Percentiles rank a stretch among this genome's conserved stretches.
Conservation (phyloP, 1,139 yeast species). For the Taphrina flavorubra region DNA sequence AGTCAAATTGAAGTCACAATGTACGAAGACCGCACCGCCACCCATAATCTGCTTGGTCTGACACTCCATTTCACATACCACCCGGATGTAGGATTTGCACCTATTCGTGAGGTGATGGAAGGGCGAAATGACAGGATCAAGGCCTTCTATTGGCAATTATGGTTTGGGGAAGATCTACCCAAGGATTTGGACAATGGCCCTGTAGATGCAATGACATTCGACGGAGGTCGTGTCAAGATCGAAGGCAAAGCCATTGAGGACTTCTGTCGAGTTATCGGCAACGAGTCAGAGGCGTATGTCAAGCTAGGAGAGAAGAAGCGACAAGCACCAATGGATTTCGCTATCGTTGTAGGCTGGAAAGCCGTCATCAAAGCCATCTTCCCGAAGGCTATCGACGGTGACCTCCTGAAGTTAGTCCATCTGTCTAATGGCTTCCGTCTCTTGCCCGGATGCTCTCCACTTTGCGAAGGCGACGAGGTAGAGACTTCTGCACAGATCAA, state of each 20-base stretch:
- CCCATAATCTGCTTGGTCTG: constrained; percentile 67
- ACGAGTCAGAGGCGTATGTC: constrained; percentile 94
- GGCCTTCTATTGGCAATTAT: constrained; percentile 94
- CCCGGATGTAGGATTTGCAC: constrained; percentile 90
- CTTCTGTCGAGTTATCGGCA: constrained; percentile 96
- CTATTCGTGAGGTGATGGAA: constrained; percentile 86
- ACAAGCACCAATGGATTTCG: constrained; percentile 96
- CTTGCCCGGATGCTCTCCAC: constrained; percentile 89
- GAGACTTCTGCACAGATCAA: constrained; percentile 81
- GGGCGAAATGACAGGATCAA: constrained; percentile 92
- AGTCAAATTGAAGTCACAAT: constrained; percentile 68
- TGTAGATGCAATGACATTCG: constrained; percentile 63
- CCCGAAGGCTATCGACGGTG: constrained; percentile 97
- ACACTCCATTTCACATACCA: constrained; percentile 78
- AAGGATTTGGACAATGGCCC: constrained; percentile 66
- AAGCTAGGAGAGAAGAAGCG: constrained; percentile 76
- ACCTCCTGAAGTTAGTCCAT: constrained; percentile 89
- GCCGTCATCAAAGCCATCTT: constrained; percentile 95
- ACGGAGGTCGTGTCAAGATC: constrained; percentile 72
- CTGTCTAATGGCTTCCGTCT: constrained; percentile 92
- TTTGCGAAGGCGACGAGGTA: constrained; percentile 86
- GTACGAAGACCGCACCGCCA: constrained; percentile 87
- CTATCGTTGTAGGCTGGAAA: constrained; percentile 98
- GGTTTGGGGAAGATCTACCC: constrained; percentile 77
- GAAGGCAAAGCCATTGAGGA: constrained; percentile 82